A percentile compares a stretch with the other conserved stretches of the same genome.
Evolutionary conservation across 371 early-diverging fungal genomes (phyloP).

Genomic region (Batkoa obscura): DNA sequence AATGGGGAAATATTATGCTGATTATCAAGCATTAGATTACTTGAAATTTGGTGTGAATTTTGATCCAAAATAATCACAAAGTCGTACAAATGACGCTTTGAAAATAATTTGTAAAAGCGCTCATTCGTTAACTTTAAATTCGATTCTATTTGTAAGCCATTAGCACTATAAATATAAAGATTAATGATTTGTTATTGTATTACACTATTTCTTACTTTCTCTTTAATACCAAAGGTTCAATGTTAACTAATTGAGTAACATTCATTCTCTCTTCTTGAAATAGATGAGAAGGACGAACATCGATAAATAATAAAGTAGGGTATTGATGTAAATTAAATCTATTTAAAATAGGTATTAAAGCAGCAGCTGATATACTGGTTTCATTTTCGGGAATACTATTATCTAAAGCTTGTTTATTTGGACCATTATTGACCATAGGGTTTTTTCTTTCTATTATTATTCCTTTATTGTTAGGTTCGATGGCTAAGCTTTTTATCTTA

Average conservation of each 20-base stretch:
- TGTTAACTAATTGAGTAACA: no score
- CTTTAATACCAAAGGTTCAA: constrained; percentile 50
- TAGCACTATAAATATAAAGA: constrained; percentile 22
- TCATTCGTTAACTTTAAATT: no score
- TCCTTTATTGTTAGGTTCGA: no score
- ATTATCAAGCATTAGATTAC: not conserved
- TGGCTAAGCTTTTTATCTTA: no score
- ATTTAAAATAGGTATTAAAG: not conserved
- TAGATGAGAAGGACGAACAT: constrained; percentile 51
- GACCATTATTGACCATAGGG: no score
- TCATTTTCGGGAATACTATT: no score
- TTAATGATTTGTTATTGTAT: constrained; percentile 15
- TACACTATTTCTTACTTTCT: constrained; percentile 19
- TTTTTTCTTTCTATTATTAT: no score
- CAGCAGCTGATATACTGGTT: no score
- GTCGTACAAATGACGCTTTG: constrained; percentile 41
- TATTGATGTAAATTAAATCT: not conserved
- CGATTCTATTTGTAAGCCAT: constrained; percentile 24
- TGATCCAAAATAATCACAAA: constrained; percentile 59
- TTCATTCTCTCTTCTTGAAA: no score
- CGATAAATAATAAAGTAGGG: constrained; percentile 46
- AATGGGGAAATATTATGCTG: constrained; percentile 8
- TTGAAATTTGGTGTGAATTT: constrained; percentile 10
- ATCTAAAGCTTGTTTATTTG: no score
- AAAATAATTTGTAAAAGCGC: constrained; percentile 40